These are phyloP conservation scores for Alternaria longipes DNA, from an alignment of 2,329 filamentous ascomycete genomes.

Conservation along the genomic window DNA sequence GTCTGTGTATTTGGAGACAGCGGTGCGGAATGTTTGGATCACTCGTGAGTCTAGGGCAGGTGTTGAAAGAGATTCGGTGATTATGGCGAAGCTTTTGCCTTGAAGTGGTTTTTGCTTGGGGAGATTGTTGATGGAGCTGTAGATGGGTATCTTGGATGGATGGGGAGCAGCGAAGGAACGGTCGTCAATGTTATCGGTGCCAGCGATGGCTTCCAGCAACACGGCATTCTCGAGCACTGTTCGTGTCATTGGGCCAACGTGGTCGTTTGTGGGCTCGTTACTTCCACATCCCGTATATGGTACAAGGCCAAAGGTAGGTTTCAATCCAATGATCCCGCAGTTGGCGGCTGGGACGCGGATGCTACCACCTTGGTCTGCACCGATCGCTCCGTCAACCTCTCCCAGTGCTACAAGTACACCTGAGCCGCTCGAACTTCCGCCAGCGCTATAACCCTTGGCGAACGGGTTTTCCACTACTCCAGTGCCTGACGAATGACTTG, in stretches of 20 bases:
- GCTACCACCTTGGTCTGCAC: slow-evolving; percentile 61
- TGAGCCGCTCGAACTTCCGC: slow-evolving; percentile 61
- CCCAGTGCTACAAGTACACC: slow-evolving; percentile 58
- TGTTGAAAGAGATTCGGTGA: slow-evolving; percentile 38
- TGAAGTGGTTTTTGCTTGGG: slow-evolving; percentile 30
- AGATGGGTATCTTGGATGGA: slow-evolving; percentile 37
- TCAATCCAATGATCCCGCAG: slow-evolving; percentile 57
- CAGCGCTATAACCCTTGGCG: slow-evolving; percentile 57
- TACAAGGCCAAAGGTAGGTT: slow-evolving; percentile 63
- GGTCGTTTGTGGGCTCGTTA: slow-evolving; percentile 62
- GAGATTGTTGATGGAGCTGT: slow-evolving; percentile 30
- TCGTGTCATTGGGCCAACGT: slow-evolving; percentile 58
- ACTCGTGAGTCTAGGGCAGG: slow-evolving; percentile 54
- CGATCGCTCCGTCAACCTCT: slow-evolving; percentile 57
- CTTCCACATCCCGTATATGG: slow-evolving; percentile 62
- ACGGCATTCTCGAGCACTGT: slow-evolving; percentile 56
- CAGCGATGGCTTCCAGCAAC: slow-evolving; percentile 57
- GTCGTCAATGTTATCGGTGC: slow-evolving; percentile 62
- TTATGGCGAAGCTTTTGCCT: slow-evolving; percentile 37
- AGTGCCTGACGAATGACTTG: slow-evolving; percentile 46
- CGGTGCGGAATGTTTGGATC: slow-evolving; percentile 53
- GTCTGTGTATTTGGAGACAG: slow-evolving; percentile 53
- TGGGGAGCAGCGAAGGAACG: slow-evolving; percentile 44
- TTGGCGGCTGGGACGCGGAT: slow-evolving; percentile 57
- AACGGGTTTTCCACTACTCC: slow-evolving; percentile 60